phyloP scores from a whole-genome alignment of 352 stramenopile species.

The Pythium volutum region DNA sequence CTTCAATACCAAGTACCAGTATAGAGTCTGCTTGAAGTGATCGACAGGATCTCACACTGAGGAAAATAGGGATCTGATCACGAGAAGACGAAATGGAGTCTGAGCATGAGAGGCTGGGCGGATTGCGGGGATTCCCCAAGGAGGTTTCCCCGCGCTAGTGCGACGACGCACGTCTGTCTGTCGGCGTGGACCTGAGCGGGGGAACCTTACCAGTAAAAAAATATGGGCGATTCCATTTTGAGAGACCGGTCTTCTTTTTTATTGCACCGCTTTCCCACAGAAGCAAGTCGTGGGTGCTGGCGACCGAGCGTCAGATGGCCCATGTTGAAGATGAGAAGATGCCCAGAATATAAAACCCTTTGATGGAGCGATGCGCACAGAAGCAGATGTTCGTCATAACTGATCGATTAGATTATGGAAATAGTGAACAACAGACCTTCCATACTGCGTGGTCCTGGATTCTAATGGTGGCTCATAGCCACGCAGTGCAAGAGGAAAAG shows the following conservation, averaged over 20 bases:
- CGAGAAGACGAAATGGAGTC: slow-evolving; percentile 5
- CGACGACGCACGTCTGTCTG: slow-evolving; percentile 1
- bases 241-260: slow-evolving; percentile 4
- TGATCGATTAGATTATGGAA: neutral
- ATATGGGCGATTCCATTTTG: too few species aligned
- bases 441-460: neutral
- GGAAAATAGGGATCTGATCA: neutral
- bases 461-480: neutral
- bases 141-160: neutral
- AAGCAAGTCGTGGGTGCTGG: neutral
- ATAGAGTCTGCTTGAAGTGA: too few species aligned
- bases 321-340: slow-evolving; percentile 24
- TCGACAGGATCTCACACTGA: too few species aligned
- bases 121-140: too few species aligned
- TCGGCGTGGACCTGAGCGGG: too few species aligned
- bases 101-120: slow-evolving; percentile 1
- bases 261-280: neutral
- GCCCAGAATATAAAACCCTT: neutral
- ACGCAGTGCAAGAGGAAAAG: neutral
- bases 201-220: too few species aligned
- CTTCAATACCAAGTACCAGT: too few species aligned
- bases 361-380: neutral
- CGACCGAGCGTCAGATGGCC: slow-evolving; percentile 8
- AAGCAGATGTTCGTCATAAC: neutral
- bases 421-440: neutral